Conservation (phyloP, 2,329 filamentous ascomycete genomes). For the Xylaria sp. region DNA sequence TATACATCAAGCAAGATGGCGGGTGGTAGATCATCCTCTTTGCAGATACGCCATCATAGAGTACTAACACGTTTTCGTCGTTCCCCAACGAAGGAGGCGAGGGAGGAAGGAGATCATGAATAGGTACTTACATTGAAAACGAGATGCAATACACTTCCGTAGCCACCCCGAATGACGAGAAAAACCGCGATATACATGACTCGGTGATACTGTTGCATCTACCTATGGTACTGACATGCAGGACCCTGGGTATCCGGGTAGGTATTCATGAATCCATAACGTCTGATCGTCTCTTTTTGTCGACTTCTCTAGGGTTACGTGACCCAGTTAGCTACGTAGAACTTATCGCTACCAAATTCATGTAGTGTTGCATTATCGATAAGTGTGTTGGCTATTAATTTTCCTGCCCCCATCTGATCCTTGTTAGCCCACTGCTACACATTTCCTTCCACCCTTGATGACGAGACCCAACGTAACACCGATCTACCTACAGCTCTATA, state of each 20-base stretch:
- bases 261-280: too few relatives aligned
- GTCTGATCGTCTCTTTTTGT: neutral
- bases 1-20: neutral
- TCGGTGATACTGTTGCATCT: neutral
- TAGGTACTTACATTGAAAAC: neutral
- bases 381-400: conserved; percentile 17
- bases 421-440: conserved; percentile 1
- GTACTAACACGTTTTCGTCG: neutral
- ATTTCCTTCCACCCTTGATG: conserved; percentile 1
- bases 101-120: neutral
- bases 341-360: neutral
- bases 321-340: neutral
- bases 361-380: conserved; percentile 23
- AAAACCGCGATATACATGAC: neutral
- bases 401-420: neutral
- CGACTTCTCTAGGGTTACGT: neutral
- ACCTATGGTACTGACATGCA: neutral
- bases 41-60: neutral
- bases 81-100: too few relatives aligned
- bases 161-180: neutral
- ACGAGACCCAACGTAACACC: conserved; percentile 8
- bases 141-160: neutral
- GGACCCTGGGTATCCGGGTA: too few relatives aligned
- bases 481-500: neutral
- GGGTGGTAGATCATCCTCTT: neutral